Conservation (phyloP, 2,329 filamentous ascomycete species). For the Lecanicillium sp. region DNA sequence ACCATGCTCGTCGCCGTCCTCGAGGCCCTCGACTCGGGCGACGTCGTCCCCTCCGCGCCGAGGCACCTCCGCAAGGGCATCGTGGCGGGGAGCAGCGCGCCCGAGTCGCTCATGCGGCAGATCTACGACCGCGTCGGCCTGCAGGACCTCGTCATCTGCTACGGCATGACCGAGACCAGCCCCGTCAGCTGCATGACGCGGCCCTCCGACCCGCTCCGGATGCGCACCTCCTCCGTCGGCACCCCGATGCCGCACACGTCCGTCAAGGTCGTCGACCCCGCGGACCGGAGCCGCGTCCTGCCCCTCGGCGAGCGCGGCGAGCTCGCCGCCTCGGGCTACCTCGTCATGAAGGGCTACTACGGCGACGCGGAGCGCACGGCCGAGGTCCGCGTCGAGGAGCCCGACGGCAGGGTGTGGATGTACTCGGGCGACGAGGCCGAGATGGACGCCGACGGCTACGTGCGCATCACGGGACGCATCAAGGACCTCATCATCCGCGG, state of each 20-base stretch:
- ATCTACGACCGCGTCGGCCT: conserved; percentile 71
- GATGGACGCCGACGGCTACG: conserved; percentile 78
- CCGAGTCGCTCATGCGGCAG: conserved; percentile 70
- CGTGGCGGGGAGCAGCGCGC: conserved; percentile 80
- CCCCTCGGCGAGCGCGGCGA: conserved; percentile 67
- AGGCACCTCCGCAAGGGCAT: conserved; percentile 73
- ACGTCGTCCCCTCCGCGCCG: conserved; percentile 23
- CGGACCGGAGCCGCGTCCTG: conserved; percentile 52
- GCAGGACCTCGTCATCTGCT: conserved; percentile 82
- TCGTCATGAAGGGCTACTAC: conserved; percentile 90
- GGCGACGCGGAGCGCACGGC: conserved; percentile 62
- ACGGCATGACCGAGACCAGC: conserved; percentile 90
- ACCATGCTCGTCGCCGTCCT: conserved; percentile 93
- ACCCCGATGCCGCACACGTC: conserved; percentile 75
- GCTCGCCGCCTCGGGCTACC: conserved; percentile 75
- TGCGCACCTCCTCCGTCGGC: conserved; percentile 72
- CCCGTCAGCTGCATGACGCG: conserved; percentile 77
- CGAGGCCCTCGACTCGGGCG: conserved; percentile 57
- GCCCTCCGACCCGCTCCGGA: conserved; percentile 66
- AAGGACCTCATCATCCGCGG: conserved; percentile 95
- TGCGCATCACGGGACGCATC: conserved; percentile 83
- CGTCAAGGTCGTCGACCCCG: conserved; percentile 68
- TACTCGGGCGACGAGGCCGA: conserved; percentile 84
- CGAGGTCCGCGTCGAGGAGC: conserved; percentile 52
- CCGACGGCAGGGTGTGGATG: conserved; percentile 69